These are phyloP conservation scores for Pythium graminicola DNA, from an alignment of 352 stramenopile species.

Conservation along the genomic window DNA sequence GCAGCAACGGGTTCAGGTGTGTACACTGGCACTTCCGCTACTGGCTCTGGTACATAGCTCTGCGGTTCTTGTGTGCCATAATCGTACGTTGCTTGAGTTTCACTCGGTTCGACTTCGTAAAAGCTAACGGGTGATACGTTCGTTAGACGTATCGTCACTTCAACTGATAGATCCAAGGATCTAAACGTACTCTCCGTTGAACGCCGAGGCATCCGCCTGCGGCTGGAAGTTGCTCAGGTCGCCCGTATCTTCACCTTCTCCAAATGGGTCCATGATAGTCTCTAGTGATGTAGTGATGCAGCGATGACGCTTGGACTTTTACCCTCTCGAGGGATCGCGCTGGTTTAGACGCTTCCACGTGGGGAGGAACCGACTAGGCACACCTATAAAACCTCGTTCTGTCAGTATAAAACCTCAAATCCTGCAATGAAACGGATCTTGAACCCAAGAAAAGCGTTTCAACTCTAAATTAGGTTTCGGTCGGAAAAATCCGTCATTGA, in stretches of 20 bases:
- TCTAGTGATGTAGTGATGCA: constrained; percentile 4
- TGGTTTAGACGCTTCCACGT: constrained; percentile 8
- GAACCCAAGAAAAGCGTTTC: neutral
- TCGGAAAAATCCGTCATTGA: constrained; percentile 2
- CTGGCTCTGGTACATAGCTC: constrained; percentile 10
- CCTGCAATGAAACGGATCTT: constrained; percentile 11
- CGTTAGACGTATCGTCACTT: constrained; percentile 6
- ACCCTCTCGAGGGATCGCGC: constrained; percentile 4
- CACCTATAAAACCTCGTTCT: constrained; percentile 5
- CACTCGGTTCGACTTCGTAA: constrained; percentile 48
- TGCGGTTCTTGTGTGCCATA: constrained; percentile 18
- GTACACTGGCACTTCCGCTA: constrained; percentile 9
- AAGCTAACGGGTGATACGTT: constrained; percentile 37
- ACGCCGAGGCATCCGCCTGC: constrained; percentile 32
- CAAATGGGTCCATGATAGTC: constrained; percentile 58
- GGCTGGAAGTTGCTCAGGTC: constrained; percentile 61
- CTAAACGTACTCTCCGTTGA: constrained; percentile 44
- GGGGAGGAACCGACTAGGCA: constrained; percentile 17
- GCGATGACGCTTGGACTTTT: constrained; percentile 17
- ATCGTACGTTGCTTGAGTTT: constrained; percentile 22
- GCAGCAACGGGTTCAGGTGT: constrained; percentile 15
- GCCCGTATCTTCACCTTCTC: constrained; percentile 29
- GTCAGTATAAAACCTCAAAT: neutral
- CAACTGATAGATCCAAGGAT: neutral
- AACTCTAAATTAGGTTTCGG: neutral